Evolutionary conservation across 805 yeast species (phyloP).

Genomic region (Middelhovenomyces tepae): DNA sequence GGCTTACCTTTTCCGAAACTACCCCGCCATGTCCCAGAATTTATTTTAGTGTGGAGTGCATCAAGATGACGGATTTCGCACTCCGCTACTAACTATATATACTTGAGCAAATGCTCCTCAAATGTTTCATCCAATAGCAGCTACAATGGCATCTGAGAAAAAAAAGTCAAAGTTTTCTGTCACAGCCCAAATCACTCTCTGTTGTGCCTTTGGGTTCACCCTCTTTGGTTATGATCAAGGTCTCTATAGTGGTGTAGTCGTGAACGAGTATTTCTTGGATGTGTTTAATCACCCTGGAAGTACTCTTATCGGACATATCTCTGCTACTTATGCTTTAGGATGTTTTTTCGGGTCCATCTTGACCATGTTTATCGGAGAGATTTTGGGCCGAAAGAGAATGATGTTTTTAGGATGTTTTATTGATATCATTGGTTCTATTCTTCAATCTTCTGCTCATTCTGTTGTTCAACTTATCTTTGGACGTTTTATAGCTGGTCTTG

Average conservation of each 20-base stretch:
- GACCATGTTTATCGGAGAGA: conserved; percentile 65
- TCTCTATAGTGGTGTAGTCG: conserved; percentile 28
- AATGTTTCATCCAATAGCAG: too few relatives aligned
- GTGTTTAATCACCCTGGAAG: conserved; percentile 48
- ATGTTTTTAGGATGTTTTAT: conserved; percentile 47
- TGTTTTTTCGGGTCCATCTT: conserved; percentile 63
- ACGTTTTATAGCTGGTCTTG: conserved; percentile 63
- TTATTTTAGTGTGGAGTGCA: too few relatives aligned
- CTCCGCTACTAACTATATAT: too few relatives aligned
- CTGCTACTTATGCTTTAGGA: conserved; percentile 50
- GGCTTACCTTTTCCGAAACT: neutral
- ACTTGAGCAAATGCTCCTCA: too few relatives aligned
- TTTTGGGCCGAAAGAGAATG: conserved; percentile 52
- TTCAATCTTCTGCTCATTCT: conserved; percentile 47
- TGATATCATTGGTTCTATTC: conserved; percentile 49
- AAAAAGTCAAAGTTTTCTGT: too few relatives aligned
- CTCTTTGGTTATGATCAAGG: conserved; percentile 28
- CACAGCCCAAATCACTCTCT: conserved; percentile 3
- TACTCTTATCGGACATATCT: conserved; percentile 55
- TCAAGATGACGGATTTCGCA: too few relatives aligned
- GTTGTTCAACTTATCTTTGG: conserved; percentile 66
- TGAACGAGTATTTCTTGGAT: conserved; percentile 51
- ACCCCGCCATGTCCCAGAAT: too few relatives aligned
- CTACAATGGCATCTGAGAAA: too few relatives aligned
- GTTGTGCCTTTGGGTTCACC: conserved; percentile 5